Conservation (phyloP, 2,329 filamentous ascomycete species). For the Lachnellula arida region DNA sequence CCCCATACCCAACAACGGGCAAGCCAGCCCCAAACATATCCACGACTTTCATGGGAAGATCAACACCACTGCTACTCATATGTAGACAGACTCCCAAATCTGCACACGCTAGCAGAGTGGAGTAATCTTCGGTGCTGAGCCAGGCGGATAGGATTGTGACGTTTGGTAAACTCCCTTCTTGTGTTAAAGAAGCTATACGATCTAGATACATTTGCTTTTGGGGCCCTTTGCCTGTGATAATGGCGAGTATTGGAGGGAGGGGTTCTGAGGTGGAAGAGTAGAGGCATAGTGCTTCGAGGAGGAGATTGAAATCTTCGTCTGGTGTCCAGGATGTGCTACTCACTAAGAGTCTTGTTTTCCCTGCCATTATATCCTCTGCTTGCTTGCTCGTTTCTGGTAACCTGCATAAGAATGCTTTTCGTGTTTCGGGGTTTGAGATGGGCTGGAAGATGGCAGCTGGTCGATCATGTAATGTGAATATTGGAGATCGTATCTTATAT, state of each 20-base stretch:
- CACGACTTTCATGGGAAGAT: constrained; percentile 98
- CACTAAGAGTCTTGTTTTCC: constrained; percentile 66
- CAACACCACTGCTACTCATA: constrained; percentile 88
- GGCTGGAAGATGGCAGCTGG: constrained; percentile 81
- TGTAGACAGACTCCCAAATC: constrained; percentile 90
- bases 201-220: constrained; percentile 71
- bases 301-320: constrained; percentile 88
- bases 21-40: constrained; percentile 97
- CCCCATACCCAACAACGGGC: constrained; percentile 80
- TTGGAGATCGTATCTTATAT: constrained; percentile 59
- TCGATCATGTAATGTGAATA: constrained; percentile 78
- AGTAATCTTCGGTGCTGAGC: constrained; percentile 81
- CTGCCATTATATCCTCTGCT: constrained; percentile 53
- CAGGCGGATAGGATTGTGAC: constrained; percentile 77
- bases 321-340: constrained; percentile 97
- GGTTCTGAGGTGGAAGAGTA: constrained; percentile 55
- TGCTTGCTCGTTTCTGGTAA: constrained; percentile 61
- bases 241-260: constrained; percentile 64
- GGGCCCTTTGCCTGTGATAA: constrained; percentile 94
- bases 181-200: constrained; percentile 57
- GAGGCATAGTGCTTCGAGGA: constrained; percentile 73
- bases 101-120: constrained; percentile 73
- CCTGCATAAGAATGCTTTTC: constrained; percentile 58
- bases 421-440: constrained; percentile 39
- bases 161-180: constrained; percentile 58